phyloP scores from a whole-genome alignment of 2,329 filamentous ascomycete genomes.

The Colletotrichum sublineola region DNA sequence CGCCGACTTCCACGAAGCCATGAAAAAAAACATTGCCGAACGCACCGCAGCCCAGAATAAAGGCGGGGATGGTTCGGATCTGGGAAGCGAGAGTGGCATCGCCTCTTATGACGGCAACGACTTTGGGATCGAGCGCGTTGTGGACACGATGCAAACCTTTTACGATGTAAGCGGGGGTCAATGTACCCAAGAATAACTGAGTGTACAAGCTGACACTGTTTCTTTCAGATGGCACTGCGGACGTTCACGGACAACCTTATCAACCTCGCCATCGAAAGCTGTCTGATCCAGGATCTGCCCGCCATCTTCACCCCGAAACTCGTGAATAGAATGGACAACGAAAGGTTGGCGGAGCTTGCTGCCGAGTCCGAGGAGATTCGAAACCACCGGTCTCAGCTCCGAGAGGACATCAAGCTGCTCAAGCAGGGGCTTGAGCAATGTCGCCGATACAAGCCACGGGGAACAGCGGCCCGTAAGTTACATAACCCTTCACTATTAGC shows the following conservation, averaged over 20 bases:
- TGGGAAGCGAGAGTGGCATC: no score
- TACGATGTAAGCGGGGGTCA: conserved; percentile 54
- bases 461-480: neutral
- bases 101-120: conserved; percentile 36
- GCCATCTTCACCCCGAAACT: conserved; percentile 55
- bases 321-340: conserved; percentile 53
- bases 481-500: no score
- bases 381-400: conserved; percentile 33
- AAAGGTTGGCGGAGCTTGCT: conserved; percentile 47
- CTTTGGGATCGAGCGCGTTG: conserved; percentile 55
- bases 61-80: no score
- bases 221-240: conserved; percentile 55
- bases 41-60: no score
- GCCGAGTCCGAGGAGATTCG: conserved; percentile 49
- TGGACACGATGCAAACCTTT: conserved; percentile 60
- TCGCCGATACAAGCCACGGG: conserved; percentile 38
- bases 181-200: neutral
- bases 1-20: conserved; percentile 47
- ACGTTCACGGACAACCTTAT: conserved; percentile 63
- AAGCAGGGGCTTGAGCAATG: conserved; percentile 43
- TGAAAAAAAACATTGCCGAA: conserved; percentile 23
- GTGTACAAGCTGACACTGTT: neutral
- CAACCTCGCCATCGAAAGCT: conserved; percentile 63
- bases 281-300: conserved; percentile 57
- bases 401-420: conserved; percentile 41